Evolutionary conservation across 176 grass and related monocot genomes (phyloP).

Genomic region (Tuctoria greenei): DNA sequence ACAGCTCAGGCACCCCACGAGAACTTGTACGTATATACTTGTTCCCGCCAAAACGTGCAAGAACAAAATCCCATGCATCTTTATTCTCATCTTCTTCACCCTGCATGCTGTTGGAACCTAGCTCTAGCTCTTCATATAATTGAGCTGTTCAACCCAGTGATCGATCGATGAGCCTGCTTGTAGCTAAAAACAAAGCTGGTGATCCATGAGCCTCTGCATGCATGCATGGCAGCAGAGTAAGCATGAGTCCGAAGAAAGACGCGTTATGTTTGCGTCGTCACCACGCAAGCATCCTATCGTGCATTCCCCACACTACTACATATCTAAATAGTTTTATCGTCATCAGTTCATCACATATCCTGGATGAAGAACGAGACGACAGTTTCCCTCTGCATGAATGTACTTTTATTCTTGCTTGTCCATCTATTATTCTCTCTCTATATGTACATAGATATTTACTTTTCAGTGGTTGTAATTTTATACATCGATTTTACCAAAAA

Average conservation of each 20-base stretch:
- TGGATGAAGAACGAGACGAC: background rate
- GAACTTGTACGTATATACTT: background rate
- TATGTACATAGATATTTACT: background rate
- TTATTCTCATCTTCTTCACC: background rate
- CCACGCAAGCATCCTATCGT: background rate
- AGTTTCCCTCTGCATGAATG: background rate
- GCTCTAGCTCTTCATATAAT: background rate
- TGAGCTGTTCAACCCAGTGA: too few relatives aligned
- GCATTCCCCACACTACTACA: background rate
- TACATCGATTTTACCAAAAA: background rate
- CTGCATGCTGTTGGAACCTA: background rate
- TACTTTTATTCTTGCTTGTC: background rate
- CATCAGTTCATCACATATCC: background rate
- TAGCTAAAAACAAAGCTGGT: too few relatives aligned
- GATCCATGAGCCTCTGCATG: too few relatives aligned
- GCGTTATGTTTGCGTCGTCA: background rate
- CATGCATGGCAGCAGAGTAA: background rate
- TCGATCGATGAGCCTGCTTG: too few relatives aligned
- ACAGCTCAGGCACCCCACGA: background rate
- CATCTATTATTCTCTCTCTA: background rate
- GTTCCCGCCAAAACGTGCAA: background rate
- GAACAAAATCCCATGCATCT: background rate
- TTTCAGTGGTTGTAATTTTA: too few relatives aligned
- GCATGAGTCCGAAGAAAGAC: background rate
- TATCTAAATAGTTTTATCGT: background rate